Percentiles rank a stretch among this genome's conserved stretches.
Conservation (phyloP, 306 rosid species). For the Malus orientalis region DNA sequence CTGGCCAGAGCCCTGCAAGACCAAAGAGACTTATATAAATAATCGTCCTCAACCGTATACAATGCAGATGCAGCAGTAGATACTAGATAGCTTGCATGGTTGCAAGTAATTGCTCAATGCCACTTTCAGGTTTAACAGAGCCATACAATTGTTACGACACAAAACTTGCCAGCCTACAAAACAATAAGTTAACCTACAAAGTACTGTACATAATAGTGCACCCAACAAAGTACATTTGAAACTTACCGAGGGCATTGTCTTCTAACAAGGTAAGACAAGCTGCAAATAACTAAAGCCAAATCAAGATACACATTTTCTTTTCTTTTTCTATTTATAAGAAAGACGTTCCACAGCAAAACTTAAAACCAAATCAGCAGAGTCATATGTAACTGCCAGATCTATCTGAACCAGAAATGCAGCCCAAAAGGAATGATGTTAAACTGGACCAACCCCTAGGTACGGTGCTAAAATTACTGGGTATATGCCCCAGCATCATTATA, state of each 20-base stretch:
- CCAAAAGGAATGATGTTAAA: background rate
- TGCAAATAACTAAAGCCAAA: background rate
- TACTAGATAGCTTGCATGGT: background rate
- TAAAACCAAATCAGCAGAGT: background rate
- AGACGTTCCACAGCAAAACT: background rate
- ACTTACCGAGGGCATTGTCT: background rate
- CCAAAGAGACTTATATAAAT: slow-evolving; percentile 12
- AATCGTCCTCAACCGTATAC: background rate
- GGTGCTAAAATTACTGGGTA: background rate
- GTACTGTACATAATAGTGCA: background rate
- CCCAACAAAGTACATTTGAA: background rate
- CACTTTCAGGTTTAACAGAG: background rate
- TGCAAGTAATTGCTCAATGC: background rate
- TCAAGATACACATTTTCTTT: background rate
- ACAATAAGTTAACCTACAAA: background rate
- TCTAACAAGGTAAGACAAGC: background rate
- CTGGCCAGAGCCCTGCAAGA: slow-evolving; percentile 52
- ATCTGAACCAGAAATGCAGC: background rate
- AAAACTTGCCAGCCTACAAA: background rate
- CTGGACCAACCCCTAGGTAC: background rate
- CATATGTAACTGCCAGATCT: background rate
- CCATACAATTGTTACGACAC: background rate
- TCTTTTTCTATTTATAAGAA: background rate
- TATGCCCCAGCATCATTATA: background rate
- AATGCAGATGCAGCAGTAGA: background rate